Evolutionary conservation across 106 monocot species (phyloP).

Genomic region (Narthecium ossifragum): DNA sequence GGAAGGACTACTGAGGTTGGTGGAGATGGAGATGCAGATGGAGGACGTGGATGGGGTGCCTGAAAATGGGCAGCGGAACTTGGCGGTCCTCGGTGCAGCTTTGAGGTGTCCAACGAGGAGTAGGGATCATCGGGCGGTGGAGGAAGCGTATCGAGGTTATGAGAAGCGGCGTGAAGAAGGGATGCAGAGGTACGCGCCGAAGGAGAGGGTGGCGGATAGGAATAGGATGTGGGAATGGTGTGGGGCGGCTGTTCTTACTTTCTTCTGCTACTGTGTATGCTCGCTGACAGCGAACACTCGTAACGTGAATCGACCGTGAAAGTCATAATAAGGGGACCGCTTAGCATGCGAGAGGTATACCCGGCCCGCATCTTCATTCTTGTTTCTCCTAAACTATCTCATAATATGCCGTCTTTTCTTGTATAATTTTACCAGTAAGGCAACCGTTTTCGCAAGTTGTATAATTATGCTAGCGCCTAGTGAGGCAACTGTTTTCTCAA

Average conservation of each 20-base stretch:
- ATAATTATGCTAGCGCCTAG: no score
- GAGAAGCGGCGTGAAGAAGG: not conserved
- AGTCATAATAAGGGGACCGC: no score
- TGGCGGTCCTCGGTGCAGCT: not conserved
- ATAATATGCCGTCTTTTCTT: no score
- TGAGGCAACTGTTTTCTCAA: no score
- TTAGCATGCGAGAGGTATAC: no score
- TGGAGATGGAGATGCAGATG: constrained; percentile 1
- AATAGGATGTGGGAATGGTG: not conserved
- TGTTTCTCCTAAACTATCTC: no score
- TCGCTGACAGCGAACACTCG: no score
- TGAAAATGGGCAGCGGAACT: not conserved
- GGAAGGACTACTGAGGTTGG: not conserved
- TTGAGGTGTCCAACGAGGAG: not conserved
- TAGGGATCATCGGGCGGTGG: not conserved
- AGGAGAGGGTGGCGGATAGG: not conserved
- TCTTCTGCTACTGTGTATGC: no score
- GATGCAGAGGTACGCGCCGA: not conserved
- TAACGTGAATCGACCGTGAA: no score
- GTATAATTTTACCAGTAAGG: no score
- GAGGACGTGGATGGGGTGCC: not conserved
- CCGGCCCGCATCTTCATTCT: no score
- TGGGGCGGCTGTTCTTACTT: not conserved
- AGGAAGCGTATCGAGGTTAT: not conserved
- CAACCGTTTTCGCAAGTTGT: no score